Evolutionary conservation across 2,329 filamentous ascomycete genomes (phyloP).

Genomic region (Alternaria tenuissima): DNA sequence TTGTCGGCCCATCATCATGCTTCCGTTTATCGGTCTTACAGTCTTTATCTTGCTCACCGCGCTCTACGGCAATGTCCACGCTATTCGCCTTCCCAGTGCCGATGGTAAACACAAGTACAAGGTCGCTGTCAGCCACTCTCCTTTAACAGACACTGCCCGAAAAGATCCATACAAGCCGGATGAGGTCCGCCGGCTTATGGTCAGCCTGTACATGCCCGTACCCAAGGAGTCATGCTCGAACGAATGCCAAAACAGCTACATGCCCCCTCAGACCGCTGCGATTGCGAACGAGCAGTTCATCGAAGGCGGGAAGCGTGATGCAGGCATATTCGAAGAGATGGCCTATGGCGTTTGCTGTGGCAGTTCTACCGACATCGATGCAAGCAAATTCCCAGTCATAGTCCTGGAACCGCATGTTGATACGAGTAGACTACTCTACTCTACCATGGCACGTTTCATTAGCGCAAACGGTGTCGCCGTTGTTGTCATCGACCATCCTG

Average conservation of each 20-base stretch:
- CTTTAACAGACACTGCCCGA: conserved; percentile 12
- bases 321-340: conserved; percentile 31
- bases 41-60: conserved; percentile 4
- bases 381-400: conserved; percentile 33
- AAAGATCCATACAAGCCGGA: conserved; percentile 13
- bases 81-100: conserved; percentile 25
- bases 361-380: conserved; percentile 12
- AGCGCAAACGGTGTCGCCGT: conserved; percentile 59
- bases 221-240: conserved; percentile 15
- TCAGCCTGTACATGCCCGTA: conserved; percentile 37
- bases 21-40: background rate
- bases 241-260: conserved; percentile 30
- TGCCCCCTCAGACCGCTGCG: conserved; percentile 27
- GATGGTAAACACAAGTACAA: conserved; percentile 25
- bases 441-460: conserved; percentile 55
- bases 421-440: conserved; percentile 56
- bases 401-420: conserved; percentile 59
- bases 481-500: conserved; percentile 60
- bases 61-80: conserved; percentile 1
- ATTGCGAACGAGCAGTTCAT: conserved; percentile 34
- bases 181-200: conserved; percentile 23
- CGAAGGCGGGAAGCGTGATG: conserved; percentile 21
- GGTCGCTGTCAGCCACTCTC: conserved; percentile 25
- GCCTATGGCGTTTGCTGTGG: conserved; percentile 28
- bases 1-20: background rate